Evolutionary conservation across 495 filamentous ascomycete species (phyloP).

Genomic region (Lepraria neglecta): DNA sequence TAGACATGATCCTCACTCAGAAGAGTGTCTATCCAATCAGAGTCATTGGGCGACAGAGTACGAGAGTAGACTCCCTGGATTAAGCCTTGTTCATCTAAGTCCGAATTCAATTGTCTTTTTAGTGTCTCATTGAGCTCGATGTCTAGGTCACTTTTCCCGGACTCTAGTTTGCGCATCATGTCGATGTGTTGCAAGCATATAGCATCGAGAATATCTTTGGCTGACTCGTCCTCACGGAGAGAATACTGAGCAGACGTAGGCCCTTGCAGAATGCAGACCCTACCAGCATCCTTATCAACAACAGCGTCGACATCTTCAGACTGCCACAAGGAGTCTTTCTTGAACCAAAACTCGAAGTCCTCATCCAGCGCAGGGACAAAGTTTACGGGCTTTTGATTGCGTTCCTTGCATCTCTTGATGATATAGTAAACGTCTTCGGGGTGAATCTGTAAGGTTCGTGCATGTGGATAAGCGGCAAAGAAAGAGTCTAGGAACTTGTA

Average conservation of each 20-base stretch:
- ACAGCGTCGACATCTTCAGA: conserved; percentile 41
- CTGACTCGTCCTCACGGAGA: conserved; percentile 19
- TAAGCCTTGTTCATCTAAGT: background rate
- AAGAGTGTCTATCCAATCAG: conserved; percentile 1
- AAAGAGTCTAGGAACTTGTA: conserved; percentile 48
- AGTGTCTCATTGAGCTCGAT: background rate
- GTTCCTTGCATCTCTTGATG: conserved; percentile 29
- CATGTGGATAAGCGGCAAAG: background rate
- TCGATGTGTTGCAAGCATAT: background rate
- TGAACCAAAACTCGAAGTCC: conserved; percentile 41
- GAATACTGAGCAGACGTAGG: conserved; percentile 38
- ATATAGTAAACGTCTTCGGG: conserved; percentile 36
- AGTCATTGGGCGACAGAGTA: background rate
- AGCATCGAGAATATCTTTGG: background rate
- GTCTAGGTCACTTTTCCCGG: background rate
- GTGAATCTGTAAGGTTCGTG: conserved; percentile 17
- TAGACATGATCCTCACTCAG: background rate
- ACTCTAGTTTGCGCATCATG: background rate
- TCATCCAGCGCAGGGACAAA: conserved; percentile 39
- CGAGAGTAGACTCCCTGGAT: background rate
- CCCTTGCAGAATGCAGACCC: conserved; percentile 39
- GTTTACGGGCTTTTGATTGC: conserved; percentile 36
- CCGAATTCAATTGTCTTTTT: background rate
- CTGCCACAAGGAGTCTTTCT: conserved; percentile 44
- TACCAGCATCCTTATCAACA: conserved; percentile 34